These are phyloP conservation scores for Zasmidium angulare DNA, from an alignment of 2,329 filamentous ascomycete genomes.

Conservation along the genomic window DNA sequence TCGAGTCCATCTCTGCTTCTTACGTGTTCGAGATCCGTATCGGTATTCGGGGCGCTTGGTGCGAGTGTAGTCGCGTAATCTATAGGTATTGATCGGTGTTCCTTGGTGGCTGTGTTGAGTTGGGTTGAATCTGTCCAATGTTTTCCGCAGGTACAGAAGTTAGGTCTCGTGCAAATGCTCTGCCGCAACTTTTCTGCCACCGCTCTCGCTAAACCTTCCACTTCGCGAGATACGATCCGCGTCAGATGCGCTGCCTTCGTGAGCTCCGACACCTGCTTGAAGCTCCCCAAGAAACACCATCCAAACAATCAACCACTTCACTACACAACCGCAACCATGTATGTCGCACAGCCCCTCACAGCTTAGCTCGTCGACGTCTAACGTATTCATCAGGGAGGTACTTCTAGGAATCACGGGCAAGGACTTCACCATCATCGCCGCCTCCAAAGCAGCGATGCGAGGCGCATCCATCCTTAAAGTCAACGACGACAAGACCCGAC, in stretches of 20 bases:
- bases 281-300: slow-evolving; percentile 13
- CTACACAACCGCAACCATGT: slow-evolving; percentile 23
- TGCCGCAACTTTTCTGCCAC: slow-evolving; percentile 4
- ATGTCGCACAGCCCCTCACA: slow-evolving; percentile 4
- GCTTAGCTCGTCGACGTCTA: background rate
- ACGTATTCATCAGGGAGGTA: slow-evolving; percentile 71
- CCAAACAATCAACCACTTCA: slow-evolving; percentile 5
- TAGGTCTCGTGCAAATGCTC: background rate
- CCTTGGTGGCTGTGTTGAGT: background rate
- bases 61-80: background rate
- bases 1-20: background rate
- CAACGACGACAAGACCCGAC: slow-evolving; percentile 92
- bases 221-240: slow-evolving; percentile 3
- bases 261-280: slow-evolving; percentile 5
- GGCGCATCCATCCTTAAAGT: slow-evolving; percentile 94
- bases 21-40: background rate
- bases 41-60: background rate
- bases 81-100: background rate
- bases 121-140: background rate
- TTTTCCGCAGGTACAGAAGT: background rate
- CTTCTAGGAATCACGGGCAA: slow-evolving; percentile 97
- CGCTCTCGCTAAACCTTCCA: slow-evolving; percentile 1
- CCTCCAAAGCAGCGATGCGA: slow-evolving; percentile 97
- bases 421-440: slow-evolving; percentile 97
- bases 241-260: slow-evolving; percentile 8